Conservation (phyloP, 768 basidiomycete genomes). For the Mycena sanguinolenta region DNA sequence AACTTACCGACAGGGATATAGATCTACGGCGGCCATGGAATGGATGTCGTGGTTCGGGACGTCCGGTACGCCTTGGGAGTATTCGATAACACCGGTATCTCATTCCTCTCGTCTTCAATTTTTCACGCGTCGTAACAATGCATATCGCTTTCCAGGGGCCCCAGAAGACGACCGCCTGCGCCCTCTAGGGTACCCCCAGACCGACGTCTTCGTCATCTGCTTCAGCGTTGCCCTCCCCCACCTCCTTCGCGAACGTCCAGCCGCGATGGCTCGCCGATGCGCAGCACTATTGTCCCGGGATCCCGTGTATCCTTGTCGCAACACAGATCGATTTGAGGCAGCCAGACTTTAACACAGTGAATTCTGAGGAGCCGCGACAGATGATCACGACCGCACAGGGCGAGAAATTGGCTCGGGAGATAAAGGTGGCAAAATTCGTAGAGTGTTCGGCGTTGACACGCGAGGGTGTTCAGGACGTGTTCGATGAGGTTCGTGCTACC, state of each 20-base stretch:
- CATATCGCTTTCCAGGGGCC: conserved; percentile 88
- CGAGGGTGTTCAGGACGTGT: conserved; percentile 99
- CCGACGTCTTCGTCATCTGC: conserved; percentile 99
- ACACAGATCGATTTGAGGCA: conserved; percentile 98
- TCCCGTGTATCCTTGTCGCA: conserved; percentile 98
- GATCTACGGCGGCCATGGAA: not conserved
- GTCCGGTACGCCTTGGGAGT: not conserved
- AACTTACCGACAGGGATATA: not conserved
- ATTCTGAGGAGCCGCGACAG: conserved; percentile 69
- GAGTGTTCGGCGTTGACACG: conserved; percentile 99
- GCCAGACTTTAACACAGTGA: conserved; percentile 45
- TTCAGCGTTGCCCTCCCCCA: conserved; percentile 98
- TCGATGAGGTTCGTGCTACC: conserved; percentile 92
- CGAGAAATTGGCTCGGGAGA: conserved; percentile 94
- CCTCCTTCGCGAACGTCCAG: conserved; percentile 99
- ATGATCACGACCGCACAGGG: conserved; percentile 91
- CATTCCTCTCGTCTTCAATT: not conserved
- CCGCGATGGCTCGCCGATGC: conserved; percentile 99
- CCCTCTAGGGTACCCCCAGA: conserved; percentile 99
- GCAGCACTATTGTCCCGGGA: conserved; percentile 99
- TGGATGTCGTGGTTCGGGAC: not conserved
- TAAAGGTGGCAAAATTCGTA: conserved; percentile 98
- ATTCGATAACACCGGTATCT: not conserved
- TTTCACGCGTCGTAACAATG: no score
- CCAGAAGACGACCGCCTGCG: conserved; percentile 99